Percentiles rank a stretch among this genome's conserved stretches.
These are phyloP conservation scores for Amanita pseudoporphyria DNA, from an alignment of 768 basidiomycete genomes.

Conservation along the genomic window DNA sequence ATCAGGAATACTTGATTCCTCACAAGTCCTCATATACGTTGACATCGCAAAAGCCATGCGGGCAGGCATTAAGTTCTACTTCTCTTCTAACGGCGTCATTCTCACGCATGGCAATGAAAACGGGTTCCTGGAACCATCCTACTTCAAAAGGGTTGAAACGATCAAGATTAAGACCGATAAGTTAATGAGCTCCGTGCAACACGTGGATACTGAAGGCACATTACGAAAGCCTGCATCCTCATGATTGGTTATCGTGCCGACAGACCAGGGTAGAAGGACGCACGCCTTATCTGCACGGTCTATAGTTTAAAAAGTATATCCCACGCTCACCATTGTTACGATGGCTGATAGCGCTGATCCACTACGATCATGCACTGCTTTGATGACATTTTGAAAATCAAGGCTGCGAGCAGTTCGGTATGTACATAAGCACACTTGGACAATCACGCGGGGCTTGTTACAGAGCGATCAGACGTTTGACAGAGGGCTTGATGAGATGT, in stretches of 20 bases:
- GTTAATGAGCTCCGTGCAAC: background rate
- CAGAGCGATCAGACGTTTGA: no score
- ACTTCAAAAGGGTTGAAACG: conserved; percentile 1
- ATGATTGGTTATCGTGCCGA: background rate
- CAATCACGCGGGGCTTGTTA: no score
- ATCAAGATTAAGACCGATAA: background rate
- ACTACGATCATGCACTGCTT: no score
- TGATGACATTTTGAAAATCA: no score
- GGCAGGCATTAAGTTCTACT: conserved; percentile 61
- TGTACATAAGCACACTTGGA: no score
- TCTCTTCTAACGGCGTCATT: conserved; percentile 84
- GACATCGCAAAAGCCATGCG: conserved; percentile 62
- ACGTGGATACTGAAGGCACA: background rate
- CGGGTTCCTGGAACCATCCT: background rate
- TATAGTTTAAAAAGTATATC: background rate
- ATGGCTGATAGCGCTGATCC: background rate
- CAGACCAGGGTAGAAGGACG: background rate
- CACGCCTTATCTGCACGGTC: background rate
- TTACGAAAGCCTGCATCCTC: background rate
- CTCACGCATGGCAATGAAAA: conserved; percentile 55
- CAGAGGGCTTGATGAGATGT: no score
- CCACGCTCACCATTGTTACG: background rate
- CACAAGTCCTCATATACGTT: conserved; percentile 76
- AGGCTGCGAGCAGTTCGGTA: no score
- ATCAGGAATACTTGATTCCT: conserved; percentile 72